Evolutionary conservation across 75 land plant species (phyloP).

Genomic region (Selaginella moellendorffii): DNA sequence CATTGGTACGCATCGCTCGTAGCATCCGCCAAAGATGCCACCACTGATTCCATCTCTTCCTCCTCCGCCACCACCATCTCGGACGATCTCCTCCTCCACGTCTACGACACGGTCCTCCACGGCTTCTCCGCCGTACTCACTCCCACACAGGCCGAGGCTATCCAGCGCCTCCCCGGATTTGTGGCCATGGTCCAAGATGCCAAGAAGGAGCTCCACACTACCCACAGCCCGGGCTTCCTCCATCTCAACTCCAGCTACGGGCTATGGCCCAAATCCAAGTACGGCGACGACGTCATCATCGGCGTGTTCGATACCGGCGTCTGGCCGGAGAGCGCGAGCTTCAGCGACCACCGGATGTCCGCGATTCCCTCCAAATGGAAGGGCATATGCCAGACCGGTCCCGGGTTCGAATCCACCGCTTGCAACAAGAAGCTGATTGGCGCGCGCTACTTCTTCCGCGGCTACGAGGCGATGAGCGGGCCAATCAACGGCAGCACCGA

Average conservation of each 20-base stretch:
- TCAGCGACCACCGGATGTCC: not conserved
- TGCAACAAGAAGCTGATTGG: constrained; percentile 32
- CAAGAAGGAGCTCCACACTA: constrained; percentile 58
- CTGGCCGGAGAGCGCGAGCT: constrained; percentile 8
- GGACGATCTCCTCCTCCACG: constrained; percentile 20
- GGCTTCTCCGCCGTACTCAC: constrained; percentile 66
- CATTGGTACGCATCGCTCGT: constrained; percentile 1
- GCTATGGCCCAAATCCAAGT: constrained; percentile 33
- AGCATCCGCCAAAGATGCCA: not conserved
- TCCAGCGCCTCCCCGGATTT: constrained; percentile 30
- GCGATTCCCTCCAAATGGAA: not conserved
- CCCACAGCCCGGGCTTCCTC: constrained; percentile 83
- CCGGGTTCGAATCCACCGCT: constrained; percentile 33
- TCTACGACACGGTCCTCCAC: constrained; percentile 35
- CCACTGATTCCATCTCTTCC: not conserved
- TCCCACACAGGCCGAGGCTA: constrained; percentile 17
- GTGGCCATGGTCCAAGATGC: constrained; percentile 33
- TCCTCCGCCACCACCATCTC: not conserved
- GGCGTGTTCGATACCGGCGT: not conserved
- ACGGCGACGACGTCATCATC: constrained; percentile 2
- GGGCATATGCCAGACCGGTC: not conserved
- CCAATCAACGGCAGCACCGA: not conserved
- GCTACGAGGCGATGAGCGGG: constrained; percentile 7
- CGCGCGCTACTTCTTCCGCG: constrained; percentile 5
- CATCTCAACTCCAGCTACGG: constrained; percentile 43